Base-by-base conservation (phyloP, 352 stramenopile species). In the Pythium vanterpoolii region DNA sequence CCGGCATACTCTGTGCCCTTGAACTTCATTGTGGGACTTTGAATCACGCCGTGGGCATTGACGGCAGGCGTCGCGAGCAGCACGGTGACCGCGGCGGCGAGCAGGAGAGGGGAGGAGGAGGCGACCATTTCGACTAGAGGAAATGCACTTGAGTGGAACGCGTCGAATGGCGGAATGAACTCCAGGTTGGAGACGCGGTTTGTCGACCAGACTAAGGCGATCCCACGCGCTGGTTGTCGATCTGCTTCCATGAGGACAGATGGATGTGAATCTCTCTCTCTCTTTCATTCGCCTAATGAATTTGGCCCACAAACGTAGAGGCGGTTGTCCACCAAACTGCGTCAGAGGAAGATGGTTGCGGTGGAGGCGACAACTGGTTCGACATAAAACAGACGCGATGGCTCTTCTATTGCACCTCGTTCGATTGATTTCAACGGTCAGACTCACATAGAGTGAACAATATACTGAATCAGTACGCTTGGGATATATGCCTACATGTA, bases 1-100 rank as follows among this genome's bases (percentile, higher is more conserved):
- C 44, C 54, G 23, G 23, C 54, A 43, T 62, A 54, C n/a, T 26
- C 44, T 1, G 30, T 48, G 14, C 54, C 44, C 13, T 44, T 62
- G 33, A 55, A 54, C 43, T 28, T 55, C 3, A 31, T 43, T 18
- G 19, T 31, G 23, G 44, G 54, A 23, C 54, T 62, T 4, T 21
- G 26, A 31, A 62, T 26, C 21, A 52, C 44, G 18, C 54, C 54
- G 44, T 62, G 54, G 33, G 54, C 44, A 23, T 55, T 34, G 28
- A 16, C 34, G 8, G 10, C 7, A 2, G 40, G 14, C 19, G 23
- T 16, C 10, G 33, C 49, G 49, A 56, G 33, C 33, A 56, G 19
- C 33, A 47, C 40, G 40, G 21, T 21, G 2, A 21, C 21, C 10
- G 40, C 21, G 7, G 40, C 23, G 49, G 27, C n/a, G 31, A 31